phyloP scores from a whole-genome alignment of 129 eudicot genomes.

The Flaveria trinervia region DNA sequence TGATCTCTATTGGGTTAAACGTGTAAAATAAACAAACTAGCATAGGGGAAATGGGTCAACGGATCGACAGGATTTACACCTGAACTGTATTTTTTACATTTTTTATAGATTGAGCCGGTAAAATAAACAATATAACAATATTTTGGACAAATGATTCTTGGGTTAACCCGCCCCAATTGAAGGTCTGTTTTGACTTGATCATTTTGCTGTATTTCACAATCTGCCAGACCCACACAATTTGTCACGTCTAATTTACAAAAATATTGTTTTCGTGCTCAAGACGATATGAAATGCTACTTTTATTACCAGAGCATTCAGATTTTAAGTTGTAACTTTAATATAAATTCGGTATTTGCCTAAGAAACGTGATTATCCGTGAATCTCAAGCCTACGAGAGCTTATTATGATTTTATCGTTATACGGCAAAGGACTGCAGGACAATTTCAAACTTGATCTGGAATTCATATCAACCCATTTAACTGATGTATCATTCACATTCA shows the following conservation, averaged over 20 bases:
- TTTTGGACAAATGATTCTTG: background rate
- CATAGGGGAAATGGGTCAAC: background rate
- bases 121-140: background rate
- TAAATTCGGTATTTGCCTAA: background rate
- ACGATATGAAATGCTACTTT: constrained; percentile 12
- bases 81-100: background rate
- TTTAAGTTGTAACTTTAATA: background rate
- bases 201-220: background rate
- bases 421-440: too few relatives aligned
- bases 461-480: too few relatives aligned
- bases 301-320: background rate
- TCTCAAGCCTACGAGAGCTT: too few relatives aligned
- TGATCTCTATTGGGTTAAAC: background rate
- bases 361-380: background rate
- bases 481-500: too few relatives aligned
- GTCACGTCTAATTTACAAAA: background rate
- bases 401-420: too few relatives aligned
- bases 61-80: background rate
- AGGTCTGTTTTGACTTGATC: background rate
- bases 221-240: background rate
- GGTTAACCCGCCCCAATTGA: constrained; percentile 1
- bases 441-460: too few relatives aligned
- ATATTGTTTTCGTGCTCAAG: background rate
- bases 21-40: background rate
- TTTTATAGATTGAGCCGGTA: background rate